Evolutionary conservation across 495 filamentous ascomycete species (phyloP).

Genomic region (Barbatosphaeria neglecta): DNA sequence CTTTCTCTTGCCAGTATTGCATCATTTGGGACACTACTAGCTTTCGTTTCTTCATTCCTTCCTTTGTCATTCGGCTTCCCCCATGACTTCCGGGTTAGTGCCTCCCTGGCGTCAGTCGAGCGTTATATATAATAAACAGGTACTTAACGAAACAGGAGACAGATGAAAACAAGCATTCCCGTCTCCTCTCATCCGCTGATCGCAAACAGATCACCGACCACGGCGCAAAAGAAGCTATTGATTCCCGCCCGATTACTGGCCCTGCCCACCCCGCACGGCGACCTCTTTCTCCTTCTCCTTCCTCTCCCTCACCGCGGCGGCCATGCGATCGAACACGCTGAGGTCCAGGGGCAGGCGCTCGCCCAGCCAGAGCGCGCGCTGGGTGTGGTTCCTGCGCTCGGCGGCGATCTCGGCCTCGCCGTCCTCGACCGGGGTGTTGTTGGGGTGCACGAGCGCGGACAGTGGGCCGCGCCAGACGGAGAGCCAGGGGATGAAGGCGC

Average conservation of each 20-base stretch:
- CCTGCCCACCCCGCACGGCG: not conserved
- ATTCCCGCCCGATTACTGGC: too few relatives aligned
- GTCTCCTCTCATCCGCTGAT: too few relatives aligned
- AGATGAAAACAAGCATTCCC: too few relatives aligned
- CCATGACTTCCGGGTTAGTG: too few relatives aligned
- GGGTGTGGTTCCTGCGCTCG: constrained; percentile 54
- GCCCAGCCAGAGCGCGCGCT: constrained; percentile 79
- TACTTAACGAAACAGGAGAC: too few relatives aligned
- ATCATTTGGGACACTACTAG: not conserved
- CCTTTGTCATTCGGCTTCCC: too few relatives aligned
- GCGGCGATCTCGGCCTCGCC: constrained; percentile 21
- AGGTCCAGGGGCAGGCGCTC: constrained; percentile 59
- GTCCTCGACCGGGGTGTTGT: constrained; percentile 49
- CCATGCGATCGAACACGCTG: constrained; percentile 38
- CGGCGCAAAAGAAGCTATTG: too few relatives aligned
- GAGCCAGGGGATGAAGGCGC: constrained; percentile 78
- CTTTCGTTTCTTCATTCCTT: too few relatives aligned
- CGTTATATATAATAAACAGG: too few relatives aligned
- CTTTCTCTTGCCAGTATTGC: too few relatives aligned
- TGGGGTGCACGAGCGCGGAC: constrained; percentile 71
- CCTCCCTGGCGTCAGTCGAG: too few relatives aligned
- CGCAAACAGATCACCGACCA: too few relatives aligned
- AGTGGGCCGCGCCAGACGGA: constrained; percentile 74
- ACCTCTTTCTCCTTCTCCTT: not conserved
- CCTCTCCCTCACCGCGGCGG: not conserved